Percentiles rank a stretch among this genome's conserved stretches.
Evolutionary conservation across 768 basidiomycete species (phyloP).

Genomic region (Russula olivacea): DNA sequence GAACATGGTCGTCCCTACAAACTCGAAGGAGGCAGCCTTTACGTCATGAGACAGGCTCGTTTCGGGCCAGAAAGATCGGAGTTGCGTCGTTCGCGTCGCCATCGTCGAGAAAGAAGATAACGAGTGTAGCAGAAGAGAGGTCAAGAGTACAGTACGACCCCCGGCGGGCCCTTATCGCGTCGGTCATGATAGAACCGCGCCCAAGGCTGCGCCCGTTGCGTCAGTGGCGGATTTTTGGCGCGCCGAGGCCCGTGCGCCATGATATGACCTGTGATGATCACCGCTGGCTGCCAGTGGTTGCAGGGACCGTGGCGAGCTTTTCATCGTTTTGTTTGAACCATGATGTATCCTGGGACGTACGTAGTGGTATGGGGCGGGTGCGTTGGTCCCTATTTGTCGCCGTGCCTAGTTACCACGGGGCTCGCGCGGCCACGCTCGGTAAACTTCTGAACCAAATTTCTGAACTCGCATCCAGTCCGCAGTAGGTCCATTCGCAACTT

Average conservation of each 20-base stretch:
- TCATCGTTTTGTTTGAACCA: neutral
- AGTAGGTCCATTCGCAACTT: neutral
- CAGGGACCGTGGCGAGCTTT: neutral
- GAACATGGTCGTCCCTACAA: slow-evolving; percentile 54
- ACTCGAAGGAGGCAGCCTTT: slow-evolving; percentile 49
- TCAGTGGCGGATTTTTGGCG: too few species aligned
- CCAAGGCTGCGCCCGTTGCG: too few species aligned
- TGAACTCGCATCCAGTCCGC: neutral
- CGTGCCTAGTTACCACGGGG: neutral
- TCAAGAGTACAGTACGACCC: neutral
- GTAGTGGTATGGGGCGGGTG: too few species aligned
- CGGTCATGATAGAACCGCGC: too few species aligned
- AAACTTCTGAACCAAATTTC: neutral
- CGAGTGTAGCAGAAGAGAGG: too few species aligned
- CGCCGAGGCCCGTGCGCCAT: too few species aligned
- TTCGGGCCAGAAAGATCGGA: slow-evolving; percentile 26
- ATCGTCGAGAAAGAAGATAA: neutral
- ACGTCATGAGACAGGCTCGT: slow-evolving; percentile 35
- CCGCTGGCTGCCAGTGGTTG: too few species aligned
- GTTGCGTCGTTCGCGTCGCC: neutral
- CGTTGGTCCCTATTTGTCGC: neutral
- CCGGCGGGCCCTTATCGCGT: too few species aligned
- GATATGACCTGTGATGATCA: too few species aligned
- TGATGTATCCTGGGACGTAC: too few species aligned
- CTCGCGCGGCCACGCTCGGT: neutral